phyloP scores from a whole-genome alignment of 2,329 filamentous ascomycete species.

The Eurotiales sp. region DNA sequence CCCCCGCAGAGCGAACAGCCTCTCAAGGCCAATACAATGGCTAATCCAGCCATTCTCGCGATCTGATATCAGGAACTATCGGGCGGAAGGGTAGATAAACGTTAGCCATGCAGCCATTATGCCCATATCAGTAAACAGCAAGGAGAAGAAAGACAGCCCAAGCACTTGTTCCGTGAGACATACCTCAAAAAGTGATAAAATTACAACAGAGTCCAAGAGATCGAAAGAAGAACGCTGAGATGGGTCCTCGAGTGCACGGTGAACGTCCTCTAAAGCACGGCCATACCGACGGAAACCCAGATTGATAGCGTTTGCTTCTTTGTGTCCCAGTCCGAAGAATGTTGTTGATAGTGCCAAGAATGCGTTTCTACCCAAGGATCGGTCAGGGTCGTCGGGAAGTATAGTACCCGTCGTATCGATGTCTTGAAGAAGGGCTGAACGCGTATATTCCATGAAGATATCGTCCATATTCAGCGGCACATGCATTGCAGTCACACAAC shows the following conservation, averaged over 20 bases:
- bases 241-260: not conserved
- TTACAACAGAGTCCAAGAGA: not conserved
- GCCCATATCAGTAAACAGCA: not conserved
- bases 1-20: not conserved
- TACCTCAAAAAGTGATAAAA: constrained; percentile 1
- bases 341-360: not conserved
- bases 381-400: not conserved
- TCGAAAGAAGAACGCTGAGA: not conserved
- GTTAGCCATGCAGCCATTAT: not conserved
- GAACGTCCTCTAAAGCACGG: not conserved
- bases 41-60: constrained; percentile 1
- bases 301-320: not conserved
- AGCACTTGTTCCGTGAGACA: not conserved
- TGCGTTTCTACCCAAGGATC: not conserved
- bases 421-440: not conserved
- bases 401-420: not conserved
- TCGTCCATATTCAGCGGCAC: not conserved
- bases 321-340: constrained; percentile 5
- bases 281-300: not conserved
- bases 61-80: constrained; percentile 6
- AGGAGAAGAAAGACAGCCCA: not conserved
- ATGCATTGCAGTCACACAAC: not conserved
- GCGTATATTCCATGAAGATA: not conserved
- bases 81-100: not conserved
- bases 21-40: not conserved